Percentiles rank a stretch among this genome's conserved stretches.
Evolutionary conservation across 192 early-diverging fungal species (phyloP).

Genomic region (Haplosporangium gracile): DNA sequence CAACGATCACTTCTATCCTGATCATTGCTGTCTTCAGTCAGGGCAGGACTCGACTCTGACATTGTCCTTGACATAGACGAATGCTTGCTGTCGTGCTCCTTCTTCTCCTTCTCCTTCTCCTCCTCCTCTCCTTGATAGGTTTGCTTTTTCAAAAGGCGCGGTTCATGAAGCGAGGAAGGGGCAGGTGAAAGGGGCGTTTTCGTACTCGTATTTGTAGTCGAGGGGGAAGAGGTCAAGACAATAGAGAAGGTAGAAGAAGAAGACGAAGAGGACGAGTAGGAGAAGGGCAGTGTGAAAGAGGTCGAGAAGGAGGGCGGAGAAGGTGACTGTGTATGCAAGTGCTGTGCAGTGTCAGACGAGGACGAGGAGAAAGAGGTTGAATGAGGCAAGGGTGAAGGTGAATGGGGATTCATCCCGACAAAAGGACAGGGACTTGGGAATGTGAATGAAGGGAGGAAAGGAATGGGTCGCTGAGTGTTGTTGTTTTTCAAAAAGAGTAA

Average conservation of each 20-base stretch:
- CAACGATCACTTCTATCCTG: not conserved
- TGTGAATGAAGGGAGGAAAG: not conserved
- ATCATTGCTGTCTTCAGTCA: too few relatives aligned
- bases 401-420: slow-evolving; percentile 1
- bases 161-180: not conserved
- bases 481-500: too few relatives aligned
- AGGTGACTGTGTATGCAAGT: not conserved
- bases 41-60: too few relatives aligned
- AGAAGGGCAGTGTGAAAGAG: too few relatives aligned
- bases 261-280: not conserved
- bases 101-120: not conserved
- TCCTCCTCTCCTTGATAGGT: not conserved
- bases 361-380: not conserved
- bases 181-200: not conserved
- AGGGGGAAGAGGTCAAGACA: not conserved
- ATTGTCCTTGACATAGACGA: too few relatives aligned
- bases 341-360: not conserved
- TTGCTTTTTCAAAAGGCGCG: not conserved
- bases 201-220: not conserved
- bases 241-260: not conserved
- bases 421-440: not conserved
- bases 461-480: too few relatives aligned
- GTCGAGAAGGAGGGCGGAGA: not conserved
- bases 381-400: not conserved
- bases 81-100: not conserved